Conservation (phyloP, 495 filamentous ascomycete species). For the Lophiostoma macrostomum region DNA sequence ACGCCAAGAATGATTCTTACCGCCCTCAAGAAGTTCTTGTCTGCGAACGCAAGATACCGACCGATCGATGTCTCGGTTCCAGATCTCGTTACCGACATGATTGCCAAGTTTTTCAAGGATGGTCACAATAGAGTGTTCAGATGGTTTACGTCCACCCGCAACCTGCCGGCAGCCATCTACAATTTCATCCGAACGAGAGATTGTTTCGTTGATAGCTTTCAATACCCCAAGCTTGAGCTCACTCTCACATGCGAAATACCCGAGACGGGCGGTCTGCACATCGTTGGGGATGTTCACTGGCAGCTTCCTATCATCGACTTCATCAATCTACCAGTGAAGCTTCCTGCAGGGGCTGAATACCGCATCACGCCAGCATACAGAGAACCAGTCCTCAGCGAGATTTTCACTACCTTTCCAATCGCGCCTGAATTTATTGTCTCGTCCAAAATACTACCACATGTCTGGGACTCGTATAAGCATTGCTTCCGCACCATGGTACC, state of each 20-base stretch:
- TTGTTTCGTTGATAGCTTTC: constrained; percentile 23
- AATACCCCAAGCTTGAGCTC: constrained; percentile 4
- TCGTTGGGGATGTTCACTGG: constrained; percentile 21
- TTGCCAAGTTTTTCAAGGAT: constrained; percentile 3
- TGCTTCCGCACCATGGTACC: constrained; percentile 20
- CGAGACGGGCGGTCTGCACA: background rate
- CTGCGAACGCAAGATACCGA: background rate
- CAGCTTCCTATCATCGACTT: constrained; percentile 9
- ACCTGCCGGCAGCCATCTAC: constrained; percentile 15
- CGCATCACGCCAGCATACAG: constrained; percentile 7
- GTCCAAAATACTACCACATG: background rate
- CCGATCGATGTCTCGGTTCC: constrained; percentile 14
- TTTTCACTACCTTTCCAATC: background rate
- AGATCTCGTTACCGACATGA: constrained; percentile 14
- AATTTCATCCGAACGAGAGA: constrained; percentile 29
- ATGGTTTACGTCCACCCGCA: constrained; percentile 16
- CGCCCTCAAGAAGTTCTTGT: background rate
- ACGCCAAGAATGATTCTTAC: background rate
- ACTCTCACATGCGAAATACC: background rate
- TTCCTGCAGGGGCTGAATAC: constrained; percentile 11
- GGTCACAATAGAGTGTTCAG: background rate
- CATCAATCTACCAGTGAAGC: background rate
- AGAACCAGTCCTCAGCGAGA: background rate
- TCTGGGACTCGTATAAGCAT: constrained; percentile 10
- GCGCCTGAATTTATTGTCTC: constrained; percentile 4